Evolutionary conservation across 192 early-diverging fungal species (phyloP), one percentile per base, ranked within the genome.

Genomic region (Entophlyctis luteolus): DNA sequence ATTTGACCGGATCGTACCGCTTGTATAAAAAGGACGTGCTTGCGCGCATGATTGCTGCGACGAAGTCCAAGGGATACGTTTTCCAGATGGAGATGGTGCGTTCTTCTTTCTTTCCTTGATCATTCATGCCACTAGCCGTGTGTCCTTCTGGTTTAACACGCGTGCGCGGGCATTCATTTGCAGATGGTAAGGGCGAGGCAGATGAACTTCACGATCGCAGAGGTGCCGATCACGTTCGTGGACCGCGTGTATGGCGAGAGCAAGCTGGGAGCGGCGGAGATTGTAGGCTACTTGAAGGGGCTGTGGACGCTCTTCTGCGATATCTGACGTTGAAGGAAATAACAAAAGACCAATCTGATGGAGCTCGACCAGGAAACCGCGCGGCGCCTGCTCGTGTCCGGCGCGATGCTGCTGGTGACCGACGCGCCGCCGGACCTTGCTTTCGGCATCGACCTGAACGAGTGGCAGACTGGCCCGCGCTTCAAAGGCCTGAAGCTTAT

Each of bases 1-100:
- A 98, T 75, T 74, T 98, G 35, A 98, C 96, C 3, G 96, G 96
- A 28, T 91, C 88, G 50, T 98, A 96, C 88, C 86, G 89, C 81
- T 87, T 98, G 34, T 98, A 98, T 80, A 94, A 94, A 81, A 94
- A 92, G 77, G 82, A 90, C 16, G 93, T 94, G 2, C 78, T 98
- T 34, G 73, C 83, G 49, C 77, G 87, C 73, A 82, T 98, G 72
- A 98, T 98, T 65, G 78, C 84, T 29, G 87, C 88, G 1, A 94
- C 91, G 4, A 84, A 95, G 35, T 93, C 94, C 52, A 96, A 96
- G 77, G 96, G 96, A 12, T 98, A 98, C 68, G 94, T 96, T 25
- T 98, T 98, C 82, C 96, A 98, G 77, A 96, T 96, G 94, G 96
- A 98, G 73, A 96, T 98, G 92, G 63, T 66, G 4, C n/a, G 48